phyloP scores from a whole-genome alignment of 345 rosid genomes.

The Citrus sinensis region DNA sequence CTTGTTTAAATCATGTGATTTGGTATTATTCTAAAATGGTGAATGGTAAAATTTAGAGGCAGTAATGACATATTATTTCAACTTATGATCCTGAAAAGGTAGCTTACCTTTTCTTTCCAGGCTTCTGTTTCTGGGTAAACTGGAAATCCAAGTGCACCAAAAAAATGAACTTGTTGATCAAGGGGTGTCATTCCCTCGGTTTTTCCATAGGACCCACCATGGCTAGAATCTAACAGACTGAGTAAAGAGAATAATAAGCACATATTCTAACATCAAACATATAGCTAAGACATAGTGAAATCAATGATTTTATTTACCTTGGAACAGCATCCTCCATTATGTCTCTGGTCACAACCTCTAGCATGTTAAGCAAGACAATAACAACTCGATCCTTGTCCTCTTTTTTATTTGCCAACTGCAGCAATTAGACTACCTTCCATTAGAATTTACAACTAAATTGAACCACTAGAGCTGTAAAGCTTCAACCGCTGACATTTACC shows the following conservation, averaged over 20 bases:
- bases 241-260: conserved; percentile 11
- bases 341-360: conserved; percentile 58
- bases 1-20: background rate
- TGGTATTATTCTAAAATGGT: background rate
- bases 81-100: background rate
- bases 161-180: conserved; percentile 41
- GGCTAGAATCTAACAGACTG: conserved; percentile 47
- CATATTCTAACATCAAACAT: conserved; percentile 3
- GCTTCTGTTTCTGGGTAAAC: conserved; percentile 41
- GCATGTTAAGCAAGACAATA: conserved; percentile 50
- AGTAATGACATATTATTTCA: background rate
- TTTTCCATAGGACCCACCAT: conserved; percentile 43
- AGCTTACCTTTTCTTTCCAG: conserved; percentile 55
- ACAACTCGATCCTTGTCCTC: conserved; percentile 51
- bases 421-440: conserved; percentile 10
- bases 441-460: background rate
- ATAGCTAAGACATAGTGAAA: background rate
- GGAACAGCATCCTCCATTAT: conserved; percentile 51
- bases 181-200: conserved; percentile 56
- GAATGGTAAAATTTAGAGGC: background rate
- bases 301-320: conserved; percentile 30
- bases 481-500: conserved; percentile 37
- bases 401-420: conserved; percentile 36
- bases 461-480: background rate
- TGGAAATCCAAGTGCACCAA: conserved; percentile 44